Base-by-base conservation (phyloP, 1,284 basidiomycete species). In the Exobasidium rhododendri region DNA sequence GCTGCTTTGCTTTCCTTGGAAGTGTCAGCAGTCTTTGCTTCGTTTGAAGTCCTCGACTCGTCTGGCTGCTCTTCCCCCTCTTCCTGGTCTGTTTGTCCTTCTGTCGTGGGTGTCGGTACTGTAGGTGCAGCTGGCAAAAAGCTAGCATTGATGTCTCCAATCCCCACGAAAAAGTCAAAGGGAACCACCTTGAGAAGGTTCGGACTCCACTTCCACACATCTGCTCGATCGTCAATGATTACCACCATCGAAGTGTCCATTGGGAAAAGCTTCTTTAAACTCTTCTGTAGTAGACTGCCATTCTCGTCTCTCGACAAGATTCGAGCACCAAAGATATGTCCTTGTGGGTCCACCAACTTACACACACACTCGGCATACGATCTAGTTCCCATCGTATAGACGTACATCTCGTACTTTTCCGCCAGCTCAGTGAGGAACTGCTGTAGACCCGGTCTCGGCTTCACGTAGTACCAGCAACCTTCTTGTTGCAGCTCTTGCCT, bases 361-460 rank as follows among this genome's bases (percentile, higher is more conserved):
- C 93, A 97, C 17, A 97, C 93, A 80, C 93, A 87, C 81, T 94
- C 90, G 45, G 94, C 94, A 80, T 98, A 98, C 49, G 92, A 89
- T 47, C 94, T 86, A 20, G 94, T 97, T 59, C 94, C 94, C 93
- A 98, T 98, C 28, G 94, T 98, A 82, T 98, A 98, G 55, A 98
- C 93, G 81, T 98, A 94, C 90, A 98, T 91, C 82, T 98, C 92
- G 81, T 96, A 98, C 74, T 89, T 88, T 60, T 84, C 81, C 49
- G 89, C 85, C 68, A 91, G 85, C 50, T 85, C 82, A 63, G 83
- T 81, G 56, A 98, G 83, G 78, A 98, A 97, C 47, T 86, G 83
- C 51, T 84, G 81, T 80, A 93, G 85, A n/a, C 92, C 92, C 0
- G 94, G 94, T 68, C 94, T 94, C 69, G 61, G 63, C 81, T 98